Base-by-base conservation (phyloP, 2,329 filamentous ascomycete genomes). In the Samsoniella hepiali region DNA sequence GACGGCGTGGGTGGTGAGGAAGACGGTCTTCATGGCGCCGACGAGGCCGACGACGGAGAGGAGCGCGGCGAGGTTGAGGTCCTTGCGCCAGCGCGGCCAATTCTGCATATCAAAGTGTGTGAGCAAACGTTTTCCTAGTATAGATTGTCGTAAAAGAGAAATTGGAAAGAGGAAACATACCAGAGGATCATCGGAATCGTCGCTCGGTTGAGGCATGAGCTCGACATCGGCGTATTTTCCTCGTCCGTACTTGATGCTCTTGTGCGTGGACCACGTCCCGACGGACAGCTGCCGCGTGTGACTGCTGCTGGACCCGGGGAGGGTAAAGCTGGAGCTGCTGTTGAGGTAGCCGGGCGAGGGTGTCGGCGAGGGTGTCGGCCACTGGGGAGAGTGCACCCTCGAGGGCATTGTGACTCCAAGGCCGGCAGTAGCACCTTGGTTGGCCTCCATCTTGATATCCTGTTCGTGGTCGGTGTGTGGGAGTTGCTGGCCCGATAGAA, bases 31-130 rank as follows among this genome's bases (percentile, higher is more conserved):
- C 73, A 82, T 79, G n/a, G 78, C 80, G 2, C 78, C 77, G 4
- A 79, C 74, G 2, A 85, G 69, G 1, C 79, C 78, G 8, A 78
- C 76, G 62, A 80, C 77, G 58, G 81, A 69, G 17, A 85, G 71
- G 0, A 87, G 70, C 1, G 81, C 75, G 3, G 73, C 68, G 31
- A 83, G 77, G 64, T 82, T 81, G 34, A 72, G 56, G 53, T 84
- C 80, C 62, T 84, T 85, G 65, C 80, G 82, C 80, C 81, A 83
- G 32, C 71, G 65, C 3, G 81, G 77, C 84, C 84, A 87, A 68
- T 87, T 87, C 80, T 85, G 65, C 5, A 40, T 3, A 22, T 1
- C 1, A 17, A 50, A 60, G 10, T 62, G 47, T 45, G 31, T 53
- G 34, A 51, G 56, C 17, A 15, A 45, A 13, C 4, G 15, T 42